Percentiles rank a stretch among this genome's conserved stretches.
Evolutionary conservation across 805 yeast species (phyloP).

Genomic region (Wickerhamomyces chaumierensis): DNA sequence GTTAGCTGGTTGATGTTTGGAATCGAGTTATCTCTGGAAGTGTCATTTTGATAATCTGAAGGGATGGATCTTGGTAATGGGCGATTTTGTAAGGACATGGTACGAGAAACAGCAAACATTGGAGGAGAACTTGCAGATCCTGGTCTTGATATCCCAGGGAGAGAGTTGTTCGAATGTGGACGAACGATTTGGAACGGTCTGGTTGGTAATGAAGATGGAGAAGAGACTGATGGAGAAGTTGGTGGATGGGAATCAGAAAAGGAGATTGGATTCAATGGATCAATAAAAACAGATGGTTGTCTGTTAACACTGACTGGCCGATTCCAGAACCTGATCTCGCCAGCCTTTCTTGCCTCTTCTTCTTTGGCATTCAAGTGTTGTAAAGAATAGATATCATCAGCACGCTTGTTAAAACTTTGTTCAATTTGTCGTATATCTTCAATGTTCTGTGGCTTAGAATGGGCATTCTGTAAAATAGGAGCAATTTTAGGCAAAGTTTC

Average conservation of each 20-base stretch:
- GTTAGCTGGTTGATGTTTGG: constrained; percentile 11
- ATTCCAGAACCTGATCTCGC: constrained; percentile 16
- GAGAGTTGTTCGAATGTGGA: neutral
- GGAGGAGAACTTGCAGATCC: constrained; percentile 5
- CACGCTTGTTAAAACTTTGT: constrained; percentile 12
- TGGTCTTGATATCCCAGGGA: constrained; percentile 2
- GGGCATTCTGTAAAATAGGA: constrained; percentile 8
- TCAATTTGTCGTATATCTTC: constrained; percentile 9
- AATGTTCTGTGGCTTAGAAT: constrained; percentile 2
- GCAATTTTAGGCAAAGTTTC: constrained; percentile 17
- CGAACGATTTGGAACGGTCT: neutral
- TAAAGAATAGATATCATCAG: constrained; percentile 5
- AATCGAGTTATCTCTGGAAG: constrained; percentile 4
- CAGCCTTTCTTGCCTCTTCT: neutral
- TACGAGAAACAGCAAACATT: constrained; percentile 1
- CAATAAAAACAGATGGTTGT: constrained; percentile 18
- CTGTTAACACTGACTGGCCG: constrained; percentile 8
- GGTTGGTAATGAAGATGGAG: neutral
- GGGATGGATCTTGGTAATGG: constrained; percentile 15
- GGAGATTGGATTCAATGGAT: constrained; percentile 17
- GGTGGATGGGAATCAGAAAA: neutral
- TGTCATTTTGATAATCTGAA: constrained; percentile 6
- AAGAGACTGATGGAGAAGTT: neutral
- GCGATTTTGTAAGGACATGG: constrained; percentile 3
- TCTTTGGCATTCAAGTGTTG: constrained; percentile 4